A percentile compares a stretch with the other conserved stretches of the same genome.
Conservation (phyloP, 805 yeast species). For the Lachancea nothofagi region DNA sequence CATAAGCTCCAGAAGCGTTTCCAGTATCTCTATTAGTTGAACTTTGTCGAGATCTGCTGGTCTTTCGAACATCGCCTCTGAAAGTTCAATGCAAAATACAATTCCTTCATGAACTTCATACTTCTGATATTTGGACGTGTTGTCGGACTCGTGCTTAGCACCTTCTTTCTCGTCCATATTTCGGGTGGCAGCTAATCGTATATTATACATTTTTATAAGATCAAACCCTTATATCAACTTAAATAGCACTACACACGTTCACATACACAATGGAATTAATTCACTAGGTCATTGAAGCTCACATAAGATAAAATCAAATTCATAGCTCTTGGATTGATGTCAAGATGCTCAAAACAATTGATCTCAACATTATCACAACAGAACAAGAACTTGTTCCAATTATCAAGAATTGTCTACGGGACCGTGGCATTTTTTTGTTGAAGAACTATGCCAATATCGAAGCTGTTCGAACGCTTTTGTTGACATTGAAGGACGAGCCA, state of each 20-base stretch:
- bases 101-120: constrained; percentile 58
- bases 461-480: constrained; percentile 15
- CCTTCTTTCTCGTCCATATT: not conserved
- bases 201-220: no score
- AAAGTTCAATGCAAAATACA: constrained; percentile 55
- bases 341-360: constrained; percentile 15
- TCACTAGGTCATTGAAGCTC: no score
- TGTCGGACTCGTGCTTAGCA: not conserved
- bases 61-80: constrained; percentile 39
- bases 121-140: constrained; percentile 15
- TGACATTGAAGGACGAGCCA: constrained; percentile 7
- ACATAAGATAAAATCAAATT: no score
- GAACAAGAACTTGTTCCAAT: constrained; percentile 24
- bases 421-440: constrained; percentile 26
- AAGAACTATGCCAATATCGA: constrained; percentile 29
- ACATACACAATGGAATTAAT: no score
- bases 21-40: constrained; percentile 49
- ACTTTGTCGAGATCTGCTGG: constrained; percentile 34
- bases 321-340: no score
- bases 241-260: no score
- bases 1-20: constrained; percentile 55
- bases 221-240: not conserved
- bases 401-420: constrained; percentile 18
- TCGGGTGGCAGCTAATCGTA: no score
- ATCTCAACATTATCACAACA: constrained; percentile 22